phyloP scores from a whole-genome alignment of 257 asterid species.

The Apocynum venetum region DNA sequence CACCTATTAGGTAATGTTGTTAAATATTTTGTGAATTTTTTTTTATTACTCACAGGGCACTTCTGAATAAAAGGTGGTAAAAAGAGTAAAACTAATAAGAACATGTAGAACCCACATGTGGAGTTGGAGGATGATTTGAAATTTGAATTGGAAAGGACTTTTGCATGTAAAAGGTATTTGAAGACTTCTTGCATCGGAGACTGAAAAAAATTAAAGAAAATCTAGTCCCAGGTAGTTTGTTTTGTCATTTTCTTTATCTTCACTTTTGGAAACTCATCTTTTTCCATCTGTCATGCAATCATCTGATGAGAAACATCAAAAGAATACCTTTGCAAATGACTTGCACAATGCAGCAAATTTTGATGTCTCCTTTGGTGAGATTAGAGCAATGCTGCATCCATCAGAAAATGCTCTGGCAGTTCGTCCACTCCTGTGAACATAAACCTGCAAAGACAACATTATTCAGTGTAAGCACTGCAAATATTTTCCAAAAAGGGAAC shows the following conservation, averaged over 20 bases:
- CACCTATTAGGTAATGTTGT: background rate
- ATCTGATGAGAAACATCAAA: background rate
- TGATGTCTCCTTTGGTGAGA: constrained; percentile 84
- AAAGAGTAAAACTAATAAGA: background rate
- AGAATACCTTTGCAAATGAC: constrained; percentile 78
- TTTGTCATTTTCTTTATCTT: background rate
- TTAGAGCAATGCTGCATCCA: constrained; percentile 92
- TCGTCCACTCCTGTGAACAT: constrained; percentile 97
- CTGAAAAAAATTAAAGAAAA: background rate
- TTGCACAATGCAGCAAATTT: constrained; percentile 83
- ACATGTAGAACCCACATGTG: background rate
- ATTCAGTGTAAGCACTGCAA: constrained; percentile 12
- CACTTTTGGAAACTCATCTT: background rate
- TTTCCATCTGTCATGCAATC: constrained; percentile 1
- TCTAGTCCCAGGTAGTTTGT: background rate
- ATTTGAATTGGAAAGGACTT: no score
- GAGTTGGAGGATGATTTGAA: no score
- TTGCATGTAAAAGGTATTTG: no score
- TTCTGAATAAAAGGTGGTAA: background rate
- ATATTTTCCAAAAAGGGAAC: background rate
- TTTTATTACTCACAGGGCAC: background rate
- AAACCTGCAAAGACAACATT: constrained; percentile 46
- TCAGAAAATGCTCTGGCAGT: constrained; percentile 95
- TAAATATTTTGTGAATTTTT: background rate
- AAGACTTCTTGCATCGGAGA: no score